Conservation (phyloP, 164 flowering plant genomes). For the Litsea cubeba region DNA sequence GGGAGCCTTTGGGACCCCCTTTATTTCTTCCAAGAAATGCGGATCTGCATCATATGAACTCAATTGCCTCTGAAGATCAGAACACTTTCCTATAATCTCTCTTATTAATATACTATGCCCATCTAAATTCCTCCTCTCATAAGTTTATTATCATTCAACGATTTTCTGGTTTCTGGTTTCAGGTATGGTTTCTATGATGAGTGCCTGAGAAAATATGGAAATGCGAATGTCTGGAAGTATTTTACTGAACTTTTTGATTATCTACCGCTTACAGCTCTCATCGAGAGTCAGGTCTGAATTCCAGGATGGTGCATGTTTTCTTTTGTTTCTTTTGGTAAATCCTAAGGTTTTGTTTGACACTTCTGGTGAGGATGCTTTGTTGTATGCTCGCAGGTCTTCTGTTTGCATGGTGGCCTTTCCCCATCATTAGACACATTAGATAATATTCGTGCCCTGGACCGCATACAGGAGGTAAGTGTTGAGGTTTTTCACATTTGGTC, state of each 20-base stretch:
- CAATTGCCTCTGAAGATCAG: background rate
- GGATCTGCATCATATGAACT: background rate
- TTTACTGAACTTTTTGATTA: slow-evolving; percentile 51
- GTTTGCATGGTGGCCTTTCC: slow-evolving; percentile 49
- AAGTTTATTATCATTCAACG: background rate
- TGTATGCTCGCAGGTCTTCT: slow-evolving; percentile 27
- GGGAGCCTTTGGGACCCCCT: no score
- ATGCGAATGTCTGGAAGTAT: slow-evolving; percentile 52
- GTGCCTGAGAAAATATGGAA: slow-evolving; percentile 50
- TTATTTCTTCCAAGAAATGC: background rate
- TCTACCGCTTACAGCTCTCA: slow-evolving; percentile 47
- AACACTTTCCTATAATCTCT: no score
- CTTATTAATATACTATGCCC: no score
- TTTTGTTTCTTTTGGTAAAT: background rate
- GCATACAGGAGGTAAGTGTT: slow-evolving; percentile 39
- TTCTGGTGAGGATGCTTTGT: background rate
- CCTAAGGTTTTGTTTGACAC: background rate
- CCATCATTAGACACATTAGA: slow-evolving; percentile 47
- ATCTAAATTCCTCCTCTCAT: background rate
- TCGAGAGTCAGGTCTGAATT: slow-evolving; percentile 36
- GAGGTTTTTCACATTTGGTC: background rate
- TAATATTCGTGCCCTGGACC: slow-evolving; percentile 40
- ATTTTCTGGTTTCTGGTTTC: slow-evolving; percentile 13
- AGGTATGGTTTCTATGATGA: slow-evolving; percentile 50
- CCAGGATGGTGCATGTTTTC: slow-evolving; percentile 5